Evolutionary conservation across 257 asterid genomes (phyloP), one percentile per base, ranked within the genome.

Genomic region (Misopates orontium): DNA sequence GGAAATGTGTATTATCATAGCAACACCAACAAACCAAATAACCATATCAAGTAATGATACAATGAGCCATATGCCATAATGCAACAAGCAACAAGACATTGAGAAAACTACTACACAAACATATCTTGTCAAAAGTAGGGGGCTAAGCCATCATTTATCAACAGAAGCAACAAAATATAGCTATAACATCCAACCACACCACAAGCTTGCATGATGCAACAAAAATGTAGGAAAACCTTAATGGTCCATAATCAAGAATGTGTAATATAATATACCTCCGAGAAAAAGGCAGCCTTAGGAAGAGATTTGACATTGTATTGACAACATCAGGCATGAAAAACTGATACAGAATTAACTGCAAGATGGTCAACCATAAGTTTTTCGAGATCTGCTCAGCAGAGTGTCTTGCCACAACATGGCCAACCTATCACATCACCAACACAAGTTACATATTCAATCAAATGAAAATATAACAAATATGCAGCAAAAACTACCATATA

Each of bases 321-420:
- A 87, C 96, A 72, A 90, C 17, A 72, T 94, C 96, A 55, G 99
- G 97, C 78, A 79, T 74, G 79, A 94, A 82, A 75, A 94, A 94
- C 77, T 86, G 96, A 73, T 82, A 79, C 40, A 94, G 85, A 62
- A 90, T 64, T 78, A 90, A 54, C 79, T 94, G 99, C 54, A 85
- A 12, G 62, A 94, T 90, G 8, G 90, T 71, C 67, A 90, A 61
- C 96, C 99, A 94, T 61, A 86, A 65, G 71, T 83, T 90, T 53
- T 94, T 94, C 5, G 99, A 88, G 23, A 90, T 75, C 53, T 83
- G 92, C 73, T 93, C 97, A 1, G 96, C 97, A 15, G 80, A 67
- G 74, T 90, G 97, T 67, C 97, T 82, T 8, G 97, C 99, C 73
- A 90, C 94, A 28, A 88, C 99, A 85, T 94, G 99, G 36, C 87